Evolutionary conservation across 2,329 filamentous ascomycete species (phyloP).

Genomic region (Lasiodiplodia sp.): DNA sequence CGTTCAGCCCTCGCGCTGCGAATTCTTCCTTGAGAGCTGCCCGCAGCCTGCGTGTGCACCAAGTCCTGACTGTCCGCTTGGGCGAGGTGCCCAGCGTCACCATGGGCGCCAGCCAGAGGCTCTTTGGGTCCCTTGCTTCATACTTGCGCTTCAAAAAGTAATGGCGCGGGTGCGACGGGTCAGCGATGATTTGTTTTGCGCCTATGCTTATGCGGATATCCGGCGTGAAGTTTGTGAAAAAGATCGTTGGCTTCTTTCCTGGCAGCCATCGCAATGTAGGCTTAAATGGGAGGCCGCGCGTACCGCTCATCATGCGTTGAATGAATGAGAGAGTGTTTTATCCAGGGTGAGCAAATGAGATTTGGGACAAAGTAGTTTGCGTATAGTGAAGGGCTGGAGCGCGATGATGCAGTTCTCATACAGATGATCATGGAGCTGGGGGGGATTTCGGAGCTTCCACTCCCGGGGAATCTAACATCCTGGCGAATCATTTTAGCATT

Average conservation of each 20-base stretch:
- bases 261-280: not conserved
- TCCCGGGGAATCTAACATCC: not conserved
- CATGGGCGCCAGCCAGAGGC: constrained; percentile 45
- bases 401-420: not conserved
- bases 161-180: constrained; percentile 5
- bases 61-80: constrained; percentile 43
- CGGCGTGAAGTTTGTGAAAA: not conserved
- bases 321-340: not conserved
- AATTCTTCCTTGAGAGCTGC: constrained; percentile 43
- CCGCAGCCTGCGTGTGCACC: constrained; percentile 42
- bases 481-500: not conserved
- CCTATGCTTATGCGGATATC: not conserved
- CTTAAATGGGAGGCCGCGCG: not conserved
- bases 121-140: constrained; percentile 33
- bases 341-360: not conserved
- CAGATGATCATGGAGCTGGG: not conserved
- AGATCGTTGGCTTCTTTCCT: constrained; percentile 8
- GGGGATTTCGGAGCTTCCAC: not conserved
- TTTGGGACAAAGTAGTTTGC: not conserved
- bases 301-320: not conserved
- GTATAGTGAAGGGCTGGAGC: not conserved
- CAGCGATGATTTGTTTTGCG: not conserved
- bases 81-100: constrained; percentile 38
- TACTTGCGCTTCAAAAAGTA: constrained; percentile 1
- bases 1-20: constrained; percentile 41